Percentiles rank a stretch among this genome's conserved stretches.
These are phyloP conservation scores for Lipomyces kockii DNA, from an alignment of 805 yeast genomes.

Conservation along the genomic window DNA sequence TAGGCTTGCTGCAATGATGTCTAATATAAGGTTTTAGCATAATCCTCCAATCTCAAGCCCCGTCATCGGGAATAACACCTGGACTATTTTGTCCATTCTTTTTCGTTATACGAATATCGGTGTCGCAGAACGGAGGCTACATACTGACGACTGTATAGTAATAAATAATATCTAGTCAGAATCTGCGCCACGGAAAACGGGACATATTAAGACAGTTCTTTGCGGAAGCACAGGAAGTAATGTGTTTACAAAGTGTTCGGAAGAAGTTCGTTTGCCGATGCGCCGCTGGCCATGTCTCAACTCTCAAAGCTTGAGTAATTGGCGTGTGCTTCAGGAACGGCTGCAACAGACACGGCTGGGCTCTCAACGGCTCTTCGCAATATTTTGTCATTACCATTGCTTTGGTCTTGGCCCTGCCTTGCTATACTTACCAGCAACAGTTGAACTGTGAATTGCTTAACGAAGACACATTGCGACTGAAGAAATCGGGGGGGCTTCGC, in stretches of 20 bases:
- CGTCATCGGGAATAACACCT: too few species aligned
- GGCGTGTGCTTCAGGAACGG: neutral
- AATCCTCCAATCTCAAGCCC: too few species aligned
- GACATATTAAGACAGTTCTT: neutral
- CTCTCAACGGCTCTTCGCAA: too few species aligned
- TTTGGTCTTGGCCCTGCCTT: too few species aligned
- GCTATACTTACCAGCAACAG: neutral
- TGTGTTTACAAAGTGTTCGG: neutral
- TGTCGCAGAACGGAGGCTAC: neutral
- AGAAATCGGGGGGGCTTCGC: neutral
- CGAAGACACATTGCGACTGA: neutral
- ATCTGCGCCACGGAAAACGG: neutral
- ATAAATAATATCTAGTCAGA: neutral
- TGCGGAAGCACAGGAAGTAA: neutral
- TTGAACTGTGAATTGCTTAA: neutral
- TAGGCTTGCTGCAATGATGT: neutral
- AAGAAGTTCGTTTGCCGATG: neutral
- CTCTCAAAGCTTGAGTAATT: neutral
- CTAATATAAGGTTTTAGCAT: neutral
- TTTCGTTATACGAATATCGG: neutral
- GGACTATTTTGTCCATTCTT: neutral
- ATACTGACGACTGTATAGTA: neutral
- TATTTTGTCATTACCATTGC: neutral
- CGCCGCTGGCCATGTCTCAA: slow-evolving; percentile 2
- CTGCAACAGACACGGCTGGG: neutral